These are phyloP conservation scores for Diddensiella caesifluorescens DNA, from an alignment of 805 yeast species.

Conservation along the genomic window DNA sequence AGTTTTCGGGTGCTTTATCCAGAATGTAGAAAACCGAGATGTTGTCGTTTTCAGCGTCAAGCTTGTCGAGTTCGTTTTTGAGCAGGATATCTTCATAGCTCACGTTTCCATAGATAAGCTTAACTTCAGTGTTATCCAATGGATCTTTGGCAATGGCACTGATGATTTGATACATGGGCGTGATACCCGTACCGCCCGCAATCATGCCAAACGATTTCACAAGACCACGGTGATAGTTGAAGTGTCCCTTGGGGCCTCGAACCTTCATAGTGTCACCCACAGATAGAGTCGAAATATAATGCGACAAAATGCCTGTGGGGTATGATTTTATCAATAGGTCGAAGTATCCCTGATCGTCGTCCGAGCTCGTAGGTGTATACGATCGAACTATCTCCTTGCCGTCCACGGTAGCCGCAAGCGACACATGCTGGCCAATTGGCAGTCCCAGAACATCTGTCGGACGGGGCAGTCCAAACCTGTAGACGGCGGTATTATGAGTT, in stretches of 20 bases:
- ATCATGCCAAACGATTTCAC: conserved; percentile 74
- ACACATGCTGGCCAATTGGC: conserved; percentile 92
- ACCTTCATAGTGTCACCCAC: conserved; percentile 76
- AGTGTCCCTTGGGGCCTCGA: conserved; percentile 84
- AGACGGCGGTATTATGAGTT: conserved; percentile 74
- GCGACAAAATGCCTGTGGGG: conserved; percentile 80
- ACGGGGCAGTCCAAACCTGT: conserved; percentile 78
- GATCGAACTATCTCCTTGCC: conserved; percentile 83
- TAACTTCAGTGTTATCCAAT: conserved; percentile 67
- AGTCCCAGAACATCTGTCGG: conserved; percentile 73
- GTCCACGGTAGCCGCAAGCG: conserved; percentile 68
- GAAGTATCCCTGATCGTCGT: conserved; percentile 63
- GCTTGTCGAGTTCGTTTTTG: conserved; percentile 68
- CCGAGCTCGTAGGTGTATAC: conserved; percentile 75
- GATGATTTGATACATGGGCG: conserved; percentile 91
- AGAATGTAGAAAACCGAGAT: conserved; percentile 67
- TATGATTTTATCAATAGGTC: conserved; percentile 82
- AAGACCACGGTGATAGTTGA: conserved; percentile 75
- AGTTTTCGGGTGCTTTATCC: conserved; percentile 61
- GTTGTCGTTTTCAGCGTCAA: conserved; percentile 46
- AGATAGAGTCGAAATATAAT: conserved; percentile 59
- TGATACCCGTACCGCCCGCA: conserved; percentile 95
- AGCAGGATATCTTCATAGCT: conserved; percentile 73
- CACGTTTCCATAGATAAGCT: conserved; percentile 76
- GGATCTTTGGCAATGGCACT: conserved; percentile 71